These are phyloP conservation scores for Falciphora oryzae DNA, from an alignment of 2,329 filamentous ascomycete species.

Conservation along the genomic window DNA sequence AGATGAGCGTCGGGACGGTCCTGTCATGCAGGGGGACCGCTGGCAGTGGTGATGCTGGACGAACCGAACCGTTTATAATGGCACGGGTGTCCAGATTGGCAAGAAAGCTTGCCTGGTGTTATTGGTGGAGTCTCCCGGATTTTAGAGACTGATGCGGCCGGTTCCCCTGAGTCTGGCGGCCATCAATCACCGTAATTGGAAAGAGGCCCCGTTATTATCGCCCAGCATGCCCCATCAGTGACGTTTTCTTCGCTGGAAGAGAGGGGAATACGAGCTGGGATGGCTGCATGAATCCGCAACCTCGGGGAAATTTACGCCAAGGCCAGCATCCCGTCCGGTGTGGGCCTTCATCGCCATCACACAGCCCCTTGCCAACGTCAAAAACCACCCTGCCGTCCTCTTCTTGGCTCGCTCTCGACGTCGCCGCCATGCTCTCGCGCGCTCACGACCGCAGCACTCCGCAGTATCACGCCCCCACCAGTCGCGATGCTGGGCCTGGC, in stretches of 20 bases:
- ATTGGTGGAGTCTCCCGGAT: too few relatives aligned
- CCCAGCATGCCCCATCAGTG: too few relatives aligned
- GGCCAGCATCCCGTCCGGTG: neutral
- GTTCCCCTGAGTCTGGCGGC: too few relatives aligned
- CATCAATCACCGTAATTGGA: neutral
- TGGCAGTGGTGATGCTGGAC: too few relatives aligned
- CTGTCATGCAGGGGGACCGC: too few relatives aligned
- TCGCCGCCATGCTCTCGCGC: neutral
- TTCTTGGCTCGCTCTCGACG: too few relatives aligned
- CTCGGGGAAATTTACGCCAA: neutral
- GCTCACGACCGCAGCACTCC: neutral
- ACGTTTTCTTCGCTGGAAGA: too few relatives aligned
- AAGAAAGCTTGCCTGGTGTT: too few relatives aligned
- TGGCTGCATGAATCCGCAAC: constrained; percentile 3
- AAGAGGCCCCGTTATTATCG: neutral
- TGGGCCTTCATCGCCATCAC: neutral
- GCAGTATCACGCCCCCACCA: neutral
- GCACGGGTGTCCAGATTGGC: too few relatives aligned
- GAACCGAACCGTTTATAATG: too few relatives aligned
- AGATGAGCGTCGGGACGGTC: neutral
- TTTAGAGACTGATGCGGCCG: too few relatives aligned
- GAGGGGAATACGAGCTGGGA: neutral
- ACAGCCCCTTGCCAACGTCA: neutral
- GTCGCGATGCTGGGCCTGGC: constrained; percentile 4
- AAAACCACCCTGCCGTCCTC: neutral